Base-by-base conservation (phyloP, 2,329 filamentous ascomycete species). In the Dactylonectria macrodidyma region DNA sequence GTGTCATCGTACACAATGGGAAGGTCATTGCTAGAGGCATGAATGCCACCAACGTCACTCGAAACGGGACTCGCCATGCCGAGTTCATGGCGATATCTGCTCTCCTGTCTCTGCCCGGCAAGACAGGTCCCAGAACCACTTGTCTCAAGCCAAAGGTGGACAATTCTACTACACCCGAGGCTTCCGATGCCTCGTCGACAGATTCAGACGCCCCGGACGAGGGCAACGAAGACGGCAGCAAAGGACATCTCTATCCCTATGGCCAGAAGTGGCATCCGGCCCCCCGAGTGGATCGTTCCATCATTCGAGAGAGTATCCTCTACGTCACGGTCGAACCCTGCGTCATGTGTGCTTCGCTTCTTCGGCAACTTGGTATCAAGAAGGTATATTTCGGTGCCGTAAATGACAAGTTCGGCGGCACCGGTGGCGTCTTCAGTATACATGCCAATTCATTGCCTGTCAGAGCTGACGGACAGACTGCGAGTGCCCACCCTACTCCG, bases 281-380 rank as follows among this genome's bases (percentile, higher is more conserved):
- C 2, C 81, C 87, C 24, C 87, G 86, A 59, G 88, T 96, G 72
- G 87, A 92, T 60, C 87, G 89, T 38, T 87, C 87, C 12, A 89
- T 95, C 70, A 86, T 98, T 73, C 85, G 85, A 46, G 89, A 95
- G 71, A 88, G 87, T 73, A 92, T 91, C 10, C 89, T 99, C 59
- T 99, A 99, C 81, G 96, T 99, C 56, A 99, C 96, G 0, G 95
- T 99, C 61, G 97, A 99, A 82, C 96, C 96, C 5, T 99, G 96
- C 81, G 94, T 99, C 83, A 99, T 99, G 96, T 99, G 96, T 79
- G 96, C 96, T 12, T 97, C 95, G 7, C 90, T 97, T 60, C 87
- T 99, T 58, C 90, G 95, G 59, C 97, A 99, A 81, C 92, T 97
- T 71, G 89, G 91, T 14, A 95, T 99, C 81, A 90, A 92, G 69